Evolutionary conservation across 208 protist species (phyloP), one percentile per base, ranked within the genome.

Genomic region (Acanthamoeba triangularis): DNA sequence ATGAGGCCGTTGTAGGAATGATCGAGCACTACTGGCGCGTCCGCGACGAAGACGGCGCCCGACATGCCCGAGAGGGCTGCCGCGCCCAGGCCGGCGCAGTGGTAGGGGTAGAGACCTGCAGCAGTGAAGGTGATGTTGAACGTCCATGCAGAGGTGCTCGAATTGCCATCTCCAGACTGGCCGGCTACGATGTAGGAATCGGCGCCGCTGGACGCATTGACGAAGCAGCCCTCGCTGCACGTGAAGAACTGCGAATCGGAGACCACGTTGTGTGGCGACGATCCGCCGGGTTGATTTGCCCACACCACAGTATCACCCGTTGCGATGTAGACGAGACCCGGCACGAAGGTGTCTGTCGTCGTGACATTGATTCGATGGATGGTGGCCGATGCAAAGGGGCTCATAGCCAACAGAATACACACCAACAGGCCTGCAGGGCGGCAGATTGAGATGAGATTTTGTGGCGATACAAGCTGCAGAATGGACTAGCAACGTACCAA

Each of bases 221-320:
- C 49, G 14, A 54, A 54, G 69, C 69, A 78, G n/a, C 69, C 69
- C 30, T 30, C 69, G 30, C 28, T n/a, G 37, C 69, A 78, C 6
- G 28, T 35, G 25, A 78, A 78, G 30, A 78, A n/a, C 7, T n/a
- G 23, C 7, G n/a, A 18, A 41, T 78, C 69, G 20, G 69, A 78
- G 0, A 78, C 69, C 37, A 78, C 69, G 30, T 78, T 78, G 69
- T 78, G 69, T 8, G 37, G 69, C 16, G 69, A 78, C 8, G 69
- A 47, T 20, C 69, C 69, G 14, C n/a, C 37, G 69, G 69, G 13
- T n/a, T 65, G 59, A 78, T 78, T 78, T 18, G 69, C 11, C 69
- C 69, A 78, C 69, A 78, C 69, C 23, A 78, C 69, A n/a, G 69
- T 78, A n/a, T 78, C 69, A n/a, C 69, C 69, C 16, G 69, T 44